Evolutionary conservation across 2,329 filamentous ascomycete genomes (phyloP).

Genomic region (Sarocladium kiliense): DNA sequence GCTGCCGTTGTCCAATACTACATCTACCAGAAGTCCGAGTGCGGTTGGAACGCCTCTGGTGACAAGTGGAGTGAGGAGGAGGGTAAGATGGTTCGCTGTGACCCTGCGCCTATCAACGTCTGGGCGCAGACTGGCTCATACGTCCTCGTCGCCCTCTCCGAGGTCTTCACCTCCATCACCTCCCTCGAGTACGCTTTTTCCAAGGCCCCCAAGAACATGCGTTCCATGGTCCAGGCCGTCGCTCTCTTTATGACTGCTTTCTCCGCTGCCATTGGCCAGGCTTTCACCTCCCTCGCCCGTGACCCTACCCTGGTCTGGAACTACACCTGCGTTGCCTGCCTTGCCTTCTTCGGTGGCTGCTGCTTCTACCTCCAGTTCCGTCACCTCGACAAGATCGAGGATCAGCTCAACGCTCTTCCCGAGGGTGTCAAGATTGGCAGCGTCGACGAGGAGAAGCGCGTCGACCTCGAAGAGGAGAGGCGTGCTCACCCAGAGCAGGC

Average conservation of each 20-base stretch:
- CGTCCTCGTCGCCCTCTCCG: conserved; percentile 42
- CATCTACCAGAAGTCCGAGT: conserved; percentile 60
- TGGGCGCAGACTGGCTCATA: conserved; percentile 51
- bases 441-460: conserved; percentile 8
- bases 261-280: conserved; percentile 63
- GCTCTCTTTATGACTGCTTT: conserved; percentile 66
- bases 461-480: neutral
- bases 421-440: conserved; percentile 20
- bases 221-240: conserved; percentile 63
- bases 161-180: conserved; percentile 46
- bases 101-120: conserved; percentile 54
- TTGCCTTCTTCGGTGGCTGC: conserved; percentile 56
- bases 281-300: conserved; percentile 30
- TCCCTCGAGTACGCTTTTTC: conserved; percentile 71
- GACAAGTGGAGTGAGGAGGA: conserved; percentile 17
- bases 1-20: conserved; percentile 51
- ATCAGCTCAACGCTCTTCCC: conserved; percentile 57
- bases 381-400: conserved; percentile 59
- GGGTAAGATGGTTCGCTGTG: conserved; percentile 33
- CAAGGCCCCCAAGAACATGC: conserved; percentile 73
- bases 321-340: conserved; percentile 61
- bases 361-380: conserved; percentile 65
- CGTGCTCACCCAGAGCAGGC: neutral
- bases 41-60: conserved; percentile 39
- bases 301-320: conserved; percentile 72